A percentile compares a stretch with the other conserved stretches of the same genome.
These are phyloP conservation scores for Cutaneotrichosporon sp. DNA, from an alignment of 1,284 basidiomycete species.

Conservation along the genomic window DNA sequence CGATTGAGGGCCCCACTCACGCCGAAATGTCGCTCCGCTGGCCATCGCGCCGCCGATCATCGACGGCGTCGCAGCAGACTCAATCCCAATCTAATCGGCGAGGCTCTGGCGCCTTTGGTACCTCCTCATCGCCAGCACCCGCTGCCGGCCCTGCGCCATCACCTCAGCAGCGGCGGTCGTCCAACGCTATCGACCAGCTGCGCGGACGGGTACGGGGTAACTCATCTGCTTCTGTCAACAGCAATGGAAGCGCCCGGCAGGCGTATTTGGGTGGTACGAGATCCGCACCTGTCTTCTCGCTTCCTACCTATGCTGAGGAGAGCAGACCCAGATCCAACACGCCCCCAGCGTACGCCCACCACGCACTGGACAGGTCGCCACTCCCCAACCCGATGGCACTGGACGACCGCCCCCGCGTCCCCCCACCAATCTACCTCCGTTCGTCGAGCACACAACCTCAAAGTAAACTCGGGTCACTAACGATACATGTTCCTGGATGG, in stretches of 20 bases:
- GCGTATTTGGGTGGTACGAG: neutral
- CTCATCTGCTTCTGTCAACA: neutral
- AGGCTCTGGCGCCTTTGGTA: neutral
- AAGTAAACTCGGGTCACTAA: constrained; percentile 26
- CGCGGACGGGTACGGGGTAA: neutral
- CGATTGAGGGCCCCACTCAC: too few relatives aligned
- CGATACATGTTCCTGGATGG: constrained; percentile 42
- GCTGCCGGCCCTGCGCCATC: too few relatives aligned
- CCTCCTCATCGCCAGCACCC: neutral
- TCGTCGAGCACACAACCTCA: constrained; percentile 26
- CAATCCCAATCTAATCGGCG: too few relatives aligned
- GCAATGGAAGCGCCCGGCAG: neutral
- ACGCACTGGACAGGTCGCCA: constrained; percentile 35
- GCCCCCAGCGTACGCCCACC: constrained; percentile 33
- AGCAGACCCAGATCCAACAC: constrained; percentile 6
- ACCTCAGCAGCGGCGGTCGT: too few relatives aligned
- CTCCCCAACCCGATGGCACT: constrained; percentile 26
- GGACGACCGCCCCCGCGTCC: constrained; percentile 36
- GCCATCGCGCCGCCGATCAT: too few relatives aligned
- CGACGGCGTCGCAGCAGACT: too few relatives aligned
- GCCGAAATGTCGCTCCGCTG: too few relatives aligned
- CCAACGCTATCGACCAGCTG: neutral
- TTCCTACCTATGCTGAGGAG: neutral
- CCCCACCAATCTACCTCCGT: constrained; percentile 40
- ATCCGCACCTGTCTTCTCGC: constrained; percentile 2